These are phyloP conservation scores for Capsella bursapastoris DNA, from an alignment of 345 rosid species.

Conservation along the genomic window DNA sequence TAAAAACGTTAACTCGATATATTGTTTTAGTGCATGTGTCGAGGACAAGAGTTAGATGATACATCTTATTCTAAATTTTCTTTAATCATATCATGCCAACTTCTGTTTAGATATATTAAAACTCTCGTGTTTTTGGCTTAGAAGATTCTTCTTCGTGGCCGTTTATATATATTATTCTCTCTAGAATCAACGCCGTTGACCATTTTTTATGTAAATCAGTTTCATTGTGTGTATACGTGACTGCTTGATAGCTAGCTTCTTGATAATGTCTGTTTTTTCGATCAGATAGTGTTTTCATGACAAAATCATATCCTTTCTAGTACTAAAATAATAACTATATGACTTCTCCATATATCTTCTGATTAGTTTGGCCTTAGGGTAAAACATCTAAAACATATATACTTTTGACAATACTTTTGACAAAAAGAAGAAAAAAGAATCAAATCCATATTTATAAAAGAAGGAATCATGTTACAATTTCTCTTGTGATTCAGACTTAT, in stretches of 20 bases:
- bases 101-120: neutral
- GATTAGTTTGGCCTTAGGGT: neutral
- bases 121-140: neutral
- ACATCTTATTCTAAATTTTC: neutral
- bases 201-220: neutral
- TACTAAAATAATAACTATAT: neutral
- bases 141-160: neutral
- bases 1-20: too few species aligned
- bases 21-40: neutral
- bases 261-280: neutral
- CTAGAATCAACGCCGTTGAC: constrained; percentile 3
- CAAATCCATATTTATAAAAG: neutral
- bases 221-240: neutral
- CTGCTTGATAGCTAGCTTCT: neutral
- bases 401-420: too few species aligned
- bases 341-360: neutral
- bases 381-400: too few species aligned
- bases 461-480: constrained; percentile 13
- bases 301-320: too few species aligned
- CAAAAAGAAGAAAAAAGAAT: neutral
- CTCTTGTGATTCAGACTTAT: constrained; percentile 16
- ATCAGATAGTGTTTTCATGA: neutral
- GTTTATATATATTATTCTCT: neutral
- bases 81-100: neutral
- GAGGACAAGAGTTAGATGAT: neutral